These are phyloP conservation scores for Vigna angularis DNA, from an alignment of 306 rosid genomes.

Conservation along the genomic window DNA sequence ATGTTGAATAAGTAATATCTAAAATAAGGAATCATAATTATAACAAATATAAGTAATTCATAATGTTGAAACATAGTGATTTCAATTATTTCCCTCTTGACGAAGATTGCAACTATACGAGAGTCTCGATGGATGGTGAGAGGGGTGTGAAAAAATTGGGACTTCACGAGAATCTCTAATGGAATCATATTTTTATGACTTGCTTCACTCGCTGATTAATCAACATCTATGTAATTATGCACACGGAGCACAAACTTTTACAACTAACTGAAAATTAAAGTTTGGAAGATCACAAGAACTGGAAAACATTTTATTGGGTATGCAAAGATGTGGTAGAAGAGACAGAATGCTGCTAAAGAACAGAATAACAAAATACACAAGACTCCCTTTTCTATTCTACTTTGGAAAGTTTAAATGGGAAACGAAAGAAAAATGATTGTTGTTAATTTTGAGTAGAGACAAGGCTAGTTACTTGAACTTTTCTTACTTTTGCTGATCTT, in stretches of 20 bases:
- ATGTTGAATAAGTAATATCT: too few relatives aligned
- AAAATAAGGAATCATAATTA: too few relatives aligned
- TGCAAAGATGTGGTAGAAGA: not conserved
- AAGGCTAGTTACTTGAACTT: conserved; percentile 51
- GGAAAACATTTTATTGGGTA: not conserved
- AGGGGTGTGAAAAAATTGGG: not conserved
- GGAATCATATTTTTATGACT: not conserved
- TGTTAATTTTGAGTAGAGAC: conserved; percentile 16
- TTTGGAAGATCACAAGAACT: not conserved
- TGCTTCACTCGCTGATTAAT: conserved; percentile 5
- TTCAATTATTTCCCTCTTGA: too few relatives aligned
- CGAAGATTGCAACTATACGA: too few relatives aligned
- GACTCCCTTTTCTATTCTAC: not conserved
- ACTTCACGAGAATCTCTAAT: conserved; percentile 3
- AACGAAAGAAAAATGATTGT: conserved; percentile 8
- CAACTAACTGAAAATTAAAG: conserved; percentile 22
- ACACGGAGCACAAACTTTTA: not conserved
- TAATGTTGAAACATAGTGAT: too few relatives aligned
- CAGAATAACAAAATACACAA: not conserved
- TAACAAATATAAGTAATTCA: too few relatives aligned
- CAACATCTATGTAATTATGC: conserved; percentile 2
- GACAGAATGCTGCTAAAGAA: not conserved
- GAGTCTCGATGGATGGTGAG: too few relatives aligned
- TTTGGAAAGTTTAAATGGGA: conserved; percentile 31
- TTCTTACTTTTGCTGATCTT: conserved; percentile 60